These are phyloP conservation scores for Alternaria brassicae DNA, from an alignment of 2,329 filamentous ascomycete genomes.

Conservation along the genomic window DNA sequence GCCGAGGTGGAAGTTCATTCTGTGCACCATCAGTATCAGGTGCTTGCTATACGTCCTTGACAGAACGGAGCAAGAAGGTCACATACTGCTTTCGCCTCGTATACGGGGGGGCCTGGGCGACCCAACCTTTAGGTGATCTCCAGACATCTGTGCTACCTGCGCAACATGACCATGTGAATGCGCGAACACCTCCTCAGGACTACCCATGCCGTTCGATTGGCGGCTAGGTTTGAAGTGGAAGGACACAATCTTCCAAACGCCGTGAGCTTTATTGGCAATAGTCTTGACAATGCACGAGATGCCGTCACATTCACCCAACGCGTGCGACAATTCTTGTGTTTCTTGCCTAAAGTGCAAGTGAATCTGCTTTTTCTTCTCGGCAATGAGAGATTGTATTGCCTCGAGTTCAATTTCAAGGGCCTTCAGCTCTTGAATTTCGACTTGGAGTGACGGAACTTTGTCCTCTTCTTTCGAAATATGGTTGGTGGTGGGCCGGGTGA, in stretches of 20 bases:
- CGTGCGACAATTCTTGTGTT: conserved; percentile 45
- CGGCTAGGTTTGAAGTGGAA: conserved; percentile 37
- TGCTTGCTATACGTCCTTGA: not conserved
- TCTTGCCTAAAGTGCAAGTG: conserved; percentile 41
- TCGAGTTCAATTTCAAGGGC: conserved; percentile 50
- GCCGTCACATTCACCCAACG: conserved; percentile 53
- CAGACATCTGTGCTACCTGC: conserved; percentile 29
- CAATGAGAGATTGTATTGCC: conserved; percentile 48
- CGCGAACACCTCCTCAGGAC: conserved; percentile 30
- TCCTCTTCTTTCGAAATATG: conserved; percentile 9
- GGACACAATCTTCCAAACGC: conserved; percentile 42
- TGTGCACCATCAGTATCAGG: not conserved
- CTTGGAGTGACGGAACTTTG: conserved; percentile 38
- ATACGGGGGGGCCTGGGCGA: conserved; percentile 23
- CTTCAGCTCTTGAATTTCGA: conserved; percentile 52
- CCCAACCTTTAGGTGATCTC: conserved; percentile 20
- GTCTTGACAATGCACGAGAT: conserved; percentile 53
- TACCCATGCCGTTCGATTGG: conserved; percentile 32
- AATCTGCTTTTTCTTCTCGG: conserved; percentile 47
- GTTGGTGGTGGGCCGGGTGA: conserved; percentile 27
- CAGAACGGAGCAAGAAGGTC: not conserved
- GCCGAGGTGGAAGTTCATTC: conserved; percentile 31
- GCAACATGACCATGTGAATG: conserved; percentile 23
- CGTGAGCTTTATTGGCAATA: conserved; percentile 46
- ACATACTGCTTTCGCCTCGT: conserved; percentile 20